A percentile compares a stretch with the other conserved stretches of the same genome.
These are phyloP conservation scores for Agaricus sinodeliciosus DNA, from an alignment of 768 basidiomycete species.

Conservation along the genomic window DNA sequence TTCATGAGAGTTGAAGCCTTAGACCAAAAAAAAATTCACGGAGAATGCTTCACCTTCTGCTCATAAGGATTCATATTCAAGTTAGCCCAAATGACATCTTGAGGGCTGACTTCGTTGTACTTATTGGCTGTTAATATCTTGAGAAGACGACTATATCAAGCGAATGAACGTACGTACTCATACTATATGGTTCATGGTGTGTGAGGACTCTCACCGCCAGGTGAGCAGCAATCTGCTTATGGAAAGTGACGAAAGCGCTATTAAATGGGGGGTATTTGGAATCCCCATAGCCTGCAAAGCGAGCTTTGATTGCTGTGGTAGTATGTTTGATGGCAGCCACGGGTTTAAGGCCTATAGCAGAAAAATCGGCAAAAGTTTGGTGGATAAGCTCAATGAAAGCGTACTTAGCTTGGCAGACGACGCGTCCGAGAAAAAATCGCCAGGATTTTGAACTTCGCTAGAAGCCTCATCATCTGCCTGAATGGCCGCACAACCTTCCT, in stretches of 20 bases:
- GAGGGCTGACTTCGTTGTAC: constrained; percentile 78
- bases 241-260: constrained; percentile 86
- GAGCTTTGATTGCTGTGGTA: constrained; percentile 9
- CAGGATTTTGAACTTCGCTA: neutral
- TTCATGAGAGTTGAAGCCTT: neutral
- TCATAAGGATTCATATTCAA: constrained; percentile 88
- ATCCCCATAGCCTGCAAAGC: constrained; percentile 13
- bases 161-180: constrained; percentile 37
- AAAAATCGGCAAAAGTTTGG: neutral
- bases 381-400: neutral
- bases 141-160: neutral
- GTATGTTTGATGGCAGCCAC: constrained; percentile 12
- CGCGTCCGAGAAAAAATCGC: neutral
- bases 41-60: constrained; percentile 36
- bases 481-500: constrained; percentile 38
- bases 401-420: neutral
- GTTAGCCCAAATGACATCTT: constrained; percentile 91
- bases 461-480: constrained; percentile 20
- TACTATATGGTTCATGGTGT: constrained; percentile 79
- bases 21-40: neutral
- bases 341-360: constrained; percentile 13
- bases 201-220: constrained; percentile 69
- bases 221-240: constrained; percentile 90
- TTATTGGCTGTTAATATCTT: constrained; percentile 32
- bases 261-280: constrained; percentile 49